phyloP scores from a whole-genome alignment of 2,329 filamentous ascomycete species.

The Aspergillus eucalypticola region DNA sequence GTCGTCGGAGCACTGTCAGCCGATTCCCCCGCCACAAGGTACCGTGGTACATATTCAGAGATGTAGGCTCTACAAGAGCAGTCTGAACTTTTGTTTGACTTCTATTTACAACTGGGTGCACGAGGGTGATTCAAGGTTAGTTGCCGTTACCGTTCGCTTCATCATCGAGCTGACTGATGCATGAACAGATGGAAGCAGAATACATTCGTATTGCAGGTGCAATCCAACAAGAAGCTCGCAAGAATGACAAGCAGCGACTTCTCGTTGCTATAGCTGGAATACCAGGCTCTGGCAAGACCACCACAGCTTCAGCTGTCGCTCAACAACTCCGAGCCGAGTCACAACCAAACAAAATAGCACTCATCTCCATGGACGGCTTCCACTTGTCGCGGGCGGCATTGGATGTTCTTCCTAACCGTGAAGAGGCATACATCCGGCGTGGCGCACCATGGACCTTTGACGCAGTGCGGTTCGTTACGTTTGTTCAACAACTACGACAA shows the following conservation, averaged over 20 bases:
- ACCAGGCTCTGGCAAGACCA: conserved; percentile 40
- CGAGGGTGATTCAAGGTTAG: background rate
- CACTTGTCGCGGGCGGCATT: conserved; percentile 34
- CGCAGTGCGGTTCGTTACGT: conserved; percentile 28
- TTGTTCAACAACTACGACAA: conserved; percentile 27
- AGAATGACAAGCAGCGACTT: conserved; percentile 21
- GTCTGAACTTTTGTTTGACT: background rate
- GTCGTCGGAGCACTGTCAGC: background rate
- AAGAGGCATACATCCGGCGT: conserved; percentile 37
- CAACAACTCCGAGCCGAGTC: conserved; percentile 25
- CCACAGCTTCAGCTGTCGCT: conserved; percentile 32
- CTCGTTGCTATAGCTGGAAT: conserved; percentile 34
- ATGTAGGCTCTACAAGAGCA: background rate
- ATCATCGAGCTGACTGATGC: background rate
- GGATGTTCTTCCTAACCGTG: conserved; percentile 33
- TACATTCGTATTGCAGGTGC: conserved; percentile 22
- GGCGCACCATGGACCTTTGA: conserved; percentile 44
- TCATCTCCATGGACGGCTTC: conserved; percentile 43
- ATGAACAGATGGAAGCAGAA: conserved; percentile 22
- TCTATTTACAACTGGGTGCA: background rate
- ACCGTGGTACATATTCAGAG: background rate
- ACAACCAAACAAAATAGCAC: conserved; percentile 13
- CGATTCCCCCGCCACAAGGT: background rate
- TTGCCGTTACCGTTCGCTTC: background rate
- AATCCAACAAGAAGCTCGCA: conserved; percentile 20